Evolutionary conservation across 139 green algal genomes (phyloP), one percentile per base, ranked within the genome.

Genomic region (Gonium pectorale): DNA sequence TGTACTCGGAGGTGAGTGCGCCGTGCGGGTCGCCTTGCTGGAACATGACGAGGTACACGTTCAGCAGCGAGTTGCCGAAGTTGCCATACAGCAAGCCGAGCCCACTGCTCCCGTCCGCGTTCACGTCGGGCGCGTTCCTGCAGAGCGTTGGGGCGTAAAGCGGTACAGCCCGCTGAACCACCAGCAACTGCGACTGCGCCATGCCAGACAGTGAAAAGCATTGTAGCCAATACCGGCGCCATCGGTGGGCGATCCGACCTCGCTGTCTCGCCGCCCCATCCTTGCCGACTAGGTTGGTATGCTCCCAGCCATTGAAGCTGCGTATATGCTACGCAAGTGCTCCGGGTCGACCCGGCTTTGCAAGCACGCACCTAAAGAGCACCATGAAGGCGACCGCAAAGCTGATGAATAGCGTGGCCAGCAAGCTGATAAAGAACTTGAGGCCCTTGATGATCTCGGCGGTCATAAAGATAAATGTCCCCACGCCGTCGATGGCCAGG

Each of bases 391-490:
- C 84, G 2, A 82, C 73, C 52, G 75, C 81, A 35, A 90, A 92
- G 64, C 43, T 78, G 51, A 90, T 80, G 74, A 86, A 88, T 31
- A 92, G 62, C 33, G 75, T 80, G 26, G 85, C n/a, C 21, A 90
- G 84, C 63, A 92, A 70, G 15, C 87, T 33, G n/a, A 89, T 83
- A 59, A 92, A 90, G 74, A 87, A 90, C 59, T 81, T 83, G 35
- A 91, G 74, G 26, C 83, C 84, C 77, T 87, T 89, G 79, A 91
- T 79, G 79, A 89, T 91, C 79, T 89, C 82, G 1, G 85, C 70
- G 5, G 72, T 83, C 79, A 91, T 90, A 54, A 77, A 91, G 51
- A 92, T 88, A 74, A 92, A 89, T 5, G 85, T 89, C 38, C 88
- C 88, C 31, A 89, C 49, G 64, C 88, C 85, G 63, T 89, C 85